These are phyloP conservation scores for Aspergillus sp. DNA, from an alignment of 2,329 filamentous ascomycete species.

Conservation along the genomic window DNA sequence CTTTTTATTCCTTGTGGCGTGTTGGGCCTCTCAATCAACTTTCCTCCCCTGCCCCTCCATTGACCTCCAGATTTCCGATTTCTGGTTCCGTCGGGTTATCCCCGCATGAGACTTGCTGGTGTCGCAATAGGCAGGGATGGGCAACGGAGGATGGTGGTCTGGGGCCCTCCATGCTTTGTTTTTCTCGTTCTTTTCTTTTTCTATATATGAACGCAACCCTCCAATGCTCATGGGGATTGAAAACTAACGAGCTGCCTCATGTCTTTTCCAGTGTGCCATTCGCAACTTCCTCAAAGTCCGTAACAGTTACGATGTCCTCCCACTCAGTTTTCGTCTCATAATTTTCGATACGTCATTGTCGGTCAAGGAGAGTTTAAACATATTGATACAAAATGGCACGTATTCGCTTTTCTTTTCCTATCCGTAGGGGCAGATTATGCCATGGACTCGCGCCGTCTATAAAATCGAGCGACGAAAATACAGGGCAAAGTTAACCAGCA, in stretches of 20 bases:
- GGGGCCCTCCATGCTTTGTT: neutral
- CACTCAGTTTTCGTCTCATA: conserved; percentile 91
- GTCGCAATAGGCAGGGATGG: too few species aligned
- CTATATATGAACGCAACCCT: neutral
- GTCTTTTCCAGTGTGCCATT: conserved; percentile 65
- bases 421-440: neutral
- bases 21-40: conserved; percentile 1
- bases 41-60: conserved; percentile 6
- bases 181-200: neutral
- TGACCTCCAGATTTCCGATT: neutral
- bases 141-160: too few species aligned
- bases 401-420: conserved; percentile 6
- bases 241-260: neutral
- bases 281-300: conserved; percentile 94
- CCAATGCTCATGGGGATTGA: neutral
- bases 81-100: neutral
- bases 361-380: conserved; percentile 95
- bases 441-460: too few species aligned
- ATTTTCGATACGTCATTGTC: conserved; percentile 91
- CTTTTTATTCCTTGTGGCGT: conserved; percentile 4
- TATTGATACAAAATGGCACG: conserved; percentile 89
- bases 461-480: too few species aligned
- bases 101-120: too few species aligned
- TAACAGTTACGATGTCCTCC: conserved; percentile 96
- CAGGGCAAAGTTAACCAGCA: too few species aligned